Conservation (phyloP, 83 land plant species). For the Picea engelmannii region DNA sequence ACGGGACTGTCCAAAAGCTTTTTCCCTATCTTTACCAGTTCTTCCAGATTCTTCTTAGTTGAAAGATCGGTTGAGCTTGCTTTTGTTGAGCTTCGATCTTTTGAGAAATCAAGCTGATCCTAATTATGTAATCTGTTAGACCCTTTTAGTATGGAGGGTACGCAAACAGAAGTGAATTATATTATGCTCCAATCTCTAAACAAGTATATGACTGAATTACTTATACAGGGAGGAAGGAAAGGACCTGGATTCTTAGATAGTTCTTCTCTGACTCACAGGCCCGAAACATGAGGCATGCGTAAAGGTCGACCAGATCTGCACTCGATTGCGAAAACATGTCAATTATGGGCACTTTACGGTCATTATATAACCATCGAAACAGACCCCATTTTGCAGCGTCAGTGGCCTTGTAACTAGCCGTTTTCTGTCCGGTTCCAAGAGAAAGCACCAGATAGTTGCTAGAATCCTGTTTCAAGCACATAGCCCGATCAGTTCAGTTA, state of each 20-base stretch:
- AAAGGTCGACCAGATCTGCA: conserved; percentile 27
- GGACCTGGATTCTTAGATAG: conserved; percentile 34
- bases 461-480: no score
- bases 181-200: no score
- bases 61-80: neutral
- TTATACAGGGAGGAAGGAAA: neutral
- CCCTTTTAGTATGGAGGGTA: no score
- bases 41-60: no score
- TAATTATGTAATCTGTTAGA: no score
- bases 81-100: neutral
- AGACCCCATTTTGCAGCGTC: conserved; percentile 18
- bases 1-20: neutral
- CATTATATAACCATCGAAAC: neutral
- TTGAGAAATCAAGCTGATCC: no score
- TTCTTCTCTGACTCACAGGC: neutral
- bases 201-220: no score
- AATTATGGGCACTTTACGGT: conserved; percentile 10
- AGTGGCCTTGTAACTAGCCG: conserved; percentile 9
- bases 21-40: neutral
- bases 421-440: conserved; percentile 22
- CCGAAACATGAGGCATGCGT: conserved; percentile 12
- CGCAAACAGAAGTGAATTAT: no score
- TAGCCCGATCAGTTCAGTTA: no score
- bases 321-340: neutral
- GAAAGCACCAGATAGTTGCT: no score